Percentiles rank a stretch among this genome's conserved stretches.
Evolutionary conservation across 1,284 basidiomycete genomes (phyloP).

Genomic region (Porodaedalea pini): DNA sequence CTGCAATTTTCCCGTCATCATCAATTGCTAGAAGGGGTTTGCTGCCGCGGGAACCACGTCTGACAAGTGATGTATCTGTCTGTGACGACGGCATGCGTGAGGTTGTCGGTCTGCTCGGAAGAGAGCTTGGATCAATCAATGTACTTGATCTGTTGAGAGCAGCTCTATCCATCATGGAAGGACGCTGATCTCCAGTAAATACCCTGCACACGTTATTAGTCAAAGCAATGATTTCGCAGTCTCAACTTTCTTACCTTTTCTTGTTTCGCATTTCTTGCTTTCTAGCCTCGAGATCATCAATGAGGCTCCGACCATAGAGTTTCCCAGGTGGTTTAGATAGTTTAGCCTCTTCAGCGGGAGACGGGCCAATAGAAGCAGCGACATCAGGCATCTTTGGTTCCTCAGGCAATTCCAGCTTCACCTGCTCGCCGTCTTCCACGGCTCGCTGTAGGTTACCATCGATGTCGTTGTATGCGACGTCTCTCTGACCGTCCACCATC

Average conservation of each 20-base stretch:
- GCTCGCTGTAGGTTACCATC: conserved; percentile 60
- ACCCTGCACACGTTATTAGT: conserved; percentile 40
- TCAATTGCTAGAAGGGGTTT: conserved; percentile 63
- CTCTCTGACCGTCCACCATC: conserved; percentile 59
- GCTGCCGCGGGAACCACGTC: conserved; percentile 46
- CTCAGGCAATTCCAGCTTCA: conserved; percentile 43
- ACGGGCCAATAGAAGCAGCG: conserved; percentile 14
- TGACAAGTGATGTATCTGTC: conserved; percentile 36
- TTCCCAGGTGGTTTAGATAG: conserved; percentile 63
- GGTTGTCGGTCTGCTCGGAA: conserved; percentile 46
- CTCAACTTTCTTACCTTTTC: conserved; percentile 51
- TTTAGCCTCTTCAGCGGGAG: conserved; percentile 39
- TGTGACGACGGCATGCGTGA: conserved; percentile 43
- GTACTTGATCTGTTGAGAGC: conserved; percentile 54
- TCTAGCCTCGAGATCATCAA: conserved; percentile 73
- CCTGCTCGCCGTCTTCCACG: conserved; percentile 67
- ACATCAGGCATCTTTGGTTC: conserved; percentile 34
- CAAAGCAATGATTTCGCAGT: neutral
- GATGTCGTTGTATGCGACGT: conserved; percentile 58
- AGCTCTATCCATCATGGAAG: conserved; percentile 78
- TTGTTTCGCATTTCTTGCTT: conserved; percentile 73
- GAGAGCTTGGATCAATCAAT: conserved; percentile 64
- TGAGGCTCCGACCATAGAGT: conserved; percentile 73
- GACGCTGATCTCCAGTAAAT: conserved; percentile 71
- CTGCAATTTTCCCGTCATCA: conserved; percentile 35